Base-by-base conservation (phyloP, 2,329 filamentous ascomycete genomes). In the Nemania abortiva region DNA sequence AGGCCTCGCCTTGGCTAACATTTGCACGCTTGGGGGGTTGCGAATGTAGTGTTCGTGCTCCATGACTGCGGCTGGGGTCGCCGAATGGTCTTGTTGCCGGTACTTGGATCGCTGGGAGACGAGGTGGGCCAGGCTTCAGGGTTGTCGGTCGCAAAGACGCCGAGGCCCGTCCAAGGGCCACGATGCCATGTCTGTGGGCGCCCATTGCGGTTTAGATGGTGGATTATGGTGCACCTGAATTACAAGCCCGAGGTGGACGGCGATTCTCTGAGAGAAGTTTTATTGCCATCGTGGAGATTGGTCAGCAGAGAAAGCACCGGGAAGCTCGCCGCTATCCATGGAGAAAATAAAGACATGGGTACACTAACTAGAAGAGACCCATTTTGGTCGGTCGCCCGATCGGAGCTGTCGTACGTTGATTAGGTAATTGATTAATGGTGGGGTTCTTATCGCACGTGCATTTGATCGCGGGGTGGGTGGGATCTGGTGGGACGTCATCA, bases 1-100 rank as follows among this genome's bases (percentile, higher is more conserved):
- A 93, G 1, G 89, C 86, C 39, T 81, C 82, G 70, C 79, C 70
- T 22, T 69, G 67, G 34, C 65, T 71, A 39, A 72, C 66, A 47
- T 55, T 65, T 39, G 75, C 70, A 20, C 74, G 74, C 39, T 65
- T 74, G 10, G 74, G 39, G 20, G 75, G 53, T 24, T 75, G 74
- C 22, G 76, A 75, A 60, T 79, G 76, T 1, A 78, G 58, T 9
- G 42, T 54, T 39, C 75, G 74, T 13, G 45, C 18, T 39, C 69
- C 68, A 72, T 70, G 63, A 20, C 66, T 70, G 22, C 53, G 37
- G 24, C 22, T 49, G 29, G 65, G 20, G 59, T 58, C 11, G 42
- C 55, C 58, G 2, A 57, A 42, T 5, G 56, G n/a, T 11, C 56
- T 61, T 57, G 42, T 61, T 9, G 56, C 55, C 60, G 62, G 60